Conservation (phyloP, 228 moss, liverwort and hornwort species). For the Sphagnum fallax region DNA sequence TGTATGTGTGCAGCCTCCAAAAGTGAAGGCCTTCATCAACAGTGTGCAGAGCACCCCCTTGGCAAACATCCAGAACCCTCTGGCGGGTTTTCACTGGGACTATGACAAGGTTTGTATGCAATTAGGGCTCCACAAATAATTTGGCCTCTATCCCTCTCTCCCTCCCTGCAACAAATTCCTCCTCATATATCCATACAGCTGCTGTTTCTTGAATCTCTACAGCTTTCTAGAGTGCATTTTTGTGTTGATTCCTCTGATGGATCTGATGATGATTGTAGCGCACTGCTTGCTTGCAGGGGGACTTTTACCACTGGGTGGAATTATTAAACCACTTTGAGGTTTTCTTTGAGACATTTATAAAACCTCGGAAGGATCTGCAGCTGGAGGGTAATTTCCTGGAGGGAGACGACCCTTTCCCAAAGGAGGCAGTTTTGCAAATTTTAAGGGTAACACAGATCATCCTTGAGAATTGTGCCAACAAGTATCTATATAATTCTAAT, state of each 20-base stretch:
- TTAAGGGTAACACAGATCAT: conserved; percentile 88
- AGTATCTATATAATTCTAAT: conserved; percentile 84
- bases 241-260: no score
- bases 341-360: conserved; percentile 93
- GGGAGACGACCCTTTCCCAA: conserved; percentile 65
- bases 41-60: conserved; percentile 69
- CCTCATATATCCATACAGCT: no score
- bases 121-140: neutral
- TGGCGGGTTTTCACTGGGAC: conserved; percentile 81
- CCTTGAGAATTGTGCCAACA: conserved; percentile 88
- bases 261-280: neutral
- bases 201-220: no score
- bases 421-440: conserved; percentile 88
- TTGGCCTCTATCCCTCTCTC: neutral
- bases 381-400: conserved; percentile 78
- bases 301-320: conserved; percentile 98
- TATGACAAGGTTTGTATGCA: conserved; percentile 67
- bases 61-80: conserved; percentile 64
- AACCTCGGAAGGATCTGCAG: conserved; percentile 88
- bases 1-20: conserved; percentile 52
- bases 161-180: no score
- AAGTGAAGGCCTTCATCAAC: conserved; percentile 71
- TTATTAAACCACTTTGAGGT: conserved; percentile 85
- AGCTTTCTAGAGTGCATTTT: no score
- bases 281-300: conserved; percentile 45